Base-by-base conservation (phyloP, 225 moss, liverwort and hornwort genomes). In the Climacium dendroides region DNA sequence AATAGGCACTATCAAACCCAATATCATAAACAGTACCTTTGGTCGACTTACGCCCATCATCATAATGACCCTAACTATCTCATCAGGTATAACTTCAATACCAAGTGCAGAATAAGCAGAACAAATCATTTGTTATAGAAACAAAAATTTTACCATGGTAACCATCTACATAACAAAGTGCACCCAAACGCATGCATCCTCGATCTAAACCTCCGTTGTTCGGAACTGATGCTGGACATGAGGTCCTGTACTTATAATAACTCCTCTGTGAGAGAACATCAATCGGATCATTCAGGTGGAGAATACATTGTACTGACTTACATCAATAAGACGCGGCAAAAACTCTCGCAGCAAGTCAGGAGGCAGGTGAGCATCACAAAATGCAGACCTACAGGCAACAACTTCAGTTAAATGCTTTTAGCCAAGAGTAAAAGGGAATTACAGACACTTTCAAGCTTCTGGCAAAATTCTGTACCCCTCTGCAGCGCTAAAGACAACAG, bases 291-390 rank as follows among this genome's bases (percentile, higher is more conserved):
- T 86, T 85, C 32, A 76, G n/a, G 47, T 79, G 61, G 78, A 90
- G 89, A 88, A 87, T 57, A 74, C 71, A 87, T 60, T 74, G 52
- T 32, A 64, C 55, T 78, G 89, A 90, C 95, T 95, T 92, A 98
- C 98, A 90, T 93, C 95, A 75, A 98, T 96, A 80, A 98, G 94
- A 76, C 96, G 96, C 24, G 98, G 96, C 59, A 98, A 90, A 89
- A 96, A 98, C 58, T 96, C 98, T 86, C 96, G 93, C 87, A 98
- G 90, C 61, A 96, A 85, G 87, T 96, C 96, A 87, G 96, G 96
- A 72, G 96, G 90, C 89, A 96, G 91, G 87, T 90, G 96, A 72
- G 98, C 98, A 89, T 96, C 98, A 90, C 98, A 98, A 91, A 98
- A 98, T 73, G 98, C 95, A 92, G 98, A 96, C 98, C 98, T 98